Evolutionary conservation across 805 yeast genomes (phyloP).

Genomic region (Kodamaea restingae): DNA sequence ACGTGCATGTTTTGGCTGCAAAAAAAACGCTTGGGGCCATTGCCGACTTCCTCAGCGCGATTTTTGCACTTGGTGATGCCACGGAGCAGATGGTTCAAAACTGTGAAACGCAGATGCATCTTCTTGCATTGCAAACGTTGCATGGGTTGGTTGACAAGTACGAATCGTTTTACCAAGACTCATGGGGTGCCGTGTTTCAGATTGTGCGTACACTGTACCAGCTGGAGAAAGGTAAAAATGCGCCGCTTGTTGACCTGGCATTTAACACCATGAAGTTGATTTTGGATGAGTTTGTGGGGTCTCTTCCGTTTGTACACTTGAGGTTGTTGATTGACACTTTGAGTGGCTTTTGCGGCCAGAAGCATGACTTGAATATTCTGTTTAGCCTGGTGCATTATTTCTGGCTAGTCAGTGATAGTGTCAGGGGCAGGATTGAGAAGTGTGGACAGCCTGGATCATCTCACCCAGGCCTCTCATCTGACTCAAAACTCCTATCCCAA

Average conservation of each 20-base stretch:
- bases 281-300: constrained; percentile 76
- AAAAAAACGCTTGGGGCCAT: constrained; percentile 47
- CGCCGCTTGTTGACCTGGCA: constrained; percentile 56
- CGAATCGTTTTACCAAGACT: constrained; percentile 55
- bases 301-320: constrained; percentile 64
- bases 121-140: constrained; percentile 57
- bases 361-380: constrained; percentile 75
- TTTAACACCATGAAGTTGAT: constrained; percentile 81
- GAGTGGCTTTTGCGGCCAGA: constrained; percentile 66
- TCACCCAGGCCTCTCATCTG: no score
- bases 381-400: constrained; percentile 89
- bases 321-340: constrained; percentile 67
- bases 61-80: constrained; percentile 38
- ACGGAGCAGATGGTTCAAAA: constrained; percentile 45
- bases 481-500: no score
- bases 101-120: constrained; percentile 65
- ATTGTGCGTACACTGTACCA: constrained; percentile 60
- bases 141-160: constrained; percentile 73
- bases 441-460: no score
- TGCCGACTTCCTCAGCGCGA: constrained; percentile 37
- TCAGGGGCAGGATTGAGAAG: constrained; percentile 20
- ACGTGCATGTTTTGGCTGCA: constrained; percentile 36
- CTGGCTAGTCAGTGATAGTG: constrained; percentile 84
- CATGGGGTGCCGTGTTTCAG: constrained; percentile 71
- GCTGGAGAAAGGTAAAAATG: constrained; percentile 29